These are phyloP conservation scores for Lagenaria siceraria DNA, from an alignment of 306 rosid genomes.

Conservation along the genomic window DNA sequence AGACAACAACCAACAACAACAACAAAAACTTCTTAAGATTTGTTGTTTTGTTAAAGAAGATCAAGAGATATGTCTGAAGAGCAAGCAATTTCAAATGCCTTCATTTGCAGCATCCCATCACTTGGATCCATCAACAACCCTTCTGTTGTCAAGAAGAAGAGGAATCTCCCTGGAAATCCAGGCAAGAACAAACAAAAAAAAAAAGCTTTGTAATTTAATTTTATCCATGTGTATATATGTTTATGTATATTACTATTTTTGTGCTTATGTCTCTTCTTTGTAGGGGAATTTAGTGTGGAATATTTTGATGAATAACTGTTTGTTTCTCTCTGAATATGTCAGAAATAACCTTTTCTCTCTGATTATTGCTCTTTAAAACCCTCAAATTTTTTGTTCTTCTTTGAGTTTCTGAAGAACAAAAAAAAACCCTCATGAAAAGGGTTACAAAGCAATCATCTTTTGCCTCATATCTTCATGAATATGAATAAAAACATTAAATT, in stretches of 20 bases:
- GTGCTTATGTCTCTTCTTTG: neutral
- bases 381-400: neutral
- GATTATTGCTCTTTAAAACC: neutral
- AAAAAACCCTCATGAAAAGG: neutral
- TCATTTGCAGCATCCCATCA: constrained; percentile 32
- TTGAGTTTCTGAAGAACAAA: neutral
- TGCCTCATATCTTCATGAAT: neutral
- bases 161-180: constrained; percentile 91
- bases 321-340: neutral
- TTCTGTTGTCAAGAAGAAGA: constrained; percentile 39
- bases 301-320: neutral
- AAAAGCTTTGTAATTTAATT: neutral
- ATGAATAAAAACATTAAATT: neutral
- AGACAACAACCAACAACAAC: neutral
- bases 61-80: constrained; percentile 35
- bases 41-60: constrained; percentile 7
- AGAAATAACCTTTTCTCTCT: neutral
- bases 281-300: neutral
- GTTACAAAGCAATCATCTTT: neutral
- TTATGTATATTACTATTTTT: neutral
- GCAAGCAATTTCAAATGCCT: constrained; percentile 23
- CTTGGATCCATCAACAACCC: constrained; percentile 29
- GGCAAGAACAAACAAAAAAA: constrained; percentile 40
- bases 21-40: neutral
- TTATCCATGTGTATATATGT: neutral